These are phyloP conservation scores for Epichloe festucae DNA, from an alignment of 2,329 filamentous ascomycete species.

Conservation along the genomic window DNA sequence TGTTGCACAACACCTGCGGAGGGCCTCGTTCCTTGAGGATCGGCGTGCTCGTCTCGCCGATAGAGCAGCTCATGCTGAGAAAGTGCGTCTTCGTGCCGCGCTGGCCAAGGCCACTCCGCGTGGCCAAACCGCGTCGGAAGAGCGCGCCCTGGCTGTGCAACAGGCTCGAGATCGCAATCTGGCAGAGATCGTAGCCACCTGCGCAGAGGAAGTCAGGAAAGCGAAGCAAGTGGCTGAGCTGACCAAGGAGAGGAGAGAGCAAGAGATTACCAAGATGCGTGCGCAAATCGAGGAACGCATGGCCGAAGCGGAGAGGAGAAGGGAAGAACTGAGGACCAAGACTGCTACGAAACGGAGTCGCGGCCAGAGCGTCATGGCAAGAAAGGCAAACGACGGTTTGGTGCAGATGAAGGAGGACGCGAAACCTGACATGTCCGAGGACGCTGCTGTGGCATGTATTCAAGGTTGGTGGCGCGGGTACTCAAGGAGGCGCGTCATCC, in stretches of 20 bases:
- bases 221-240: slow-evolving; percentile 73
- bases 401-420: slow-evolving; percentile 38
- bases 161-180: slow-evolving; percentile 68
- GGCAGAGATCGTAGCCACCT: slow-evolving; percentile 67
- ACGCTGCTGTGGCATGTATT: slow-evolving; percentile 51
- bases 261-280: slow-evolving; percentile 55
- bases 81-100: slow-evolving; percentile 65
- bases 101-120: slow-evolving; percentile 56
- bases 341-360: slow-evolving; percentile 38
- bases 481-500: slow-evolving; percentile 44
- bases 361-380: slow-evolving; percentile 37
- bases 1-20: slow-evolving; percentile 65
- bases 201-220: slow-evolving; percentile 70
- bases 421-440: slow-evolving; percentile 34
- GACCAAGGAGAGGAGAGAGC: slow-evolving; percentile 68
- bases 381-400: slow-evolving; percentile 35
- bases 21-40: slow-evolving; percentile 68
- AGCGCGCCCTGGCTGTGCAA: slow-evolving; percentile 64
- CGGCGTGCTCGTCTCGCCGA: slow-evolving; percentile 70
- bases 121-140: slow-evolving; percentile 55
- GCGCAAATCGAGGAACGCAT: slow-evolving; percentile 69
- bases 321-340: slow-evolving; percentile 49
- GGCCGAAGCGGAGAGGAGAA: slow-evolving; percentile 61
- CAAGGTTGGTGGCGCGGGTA: slow-evolving; percentile 57
- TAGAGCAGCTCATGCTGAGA: slow-evolving; percentile 69